Base-by-base conservation (phyloP, 768 basidiomycete species). In the Xerocomus potaroensis region DNA sequence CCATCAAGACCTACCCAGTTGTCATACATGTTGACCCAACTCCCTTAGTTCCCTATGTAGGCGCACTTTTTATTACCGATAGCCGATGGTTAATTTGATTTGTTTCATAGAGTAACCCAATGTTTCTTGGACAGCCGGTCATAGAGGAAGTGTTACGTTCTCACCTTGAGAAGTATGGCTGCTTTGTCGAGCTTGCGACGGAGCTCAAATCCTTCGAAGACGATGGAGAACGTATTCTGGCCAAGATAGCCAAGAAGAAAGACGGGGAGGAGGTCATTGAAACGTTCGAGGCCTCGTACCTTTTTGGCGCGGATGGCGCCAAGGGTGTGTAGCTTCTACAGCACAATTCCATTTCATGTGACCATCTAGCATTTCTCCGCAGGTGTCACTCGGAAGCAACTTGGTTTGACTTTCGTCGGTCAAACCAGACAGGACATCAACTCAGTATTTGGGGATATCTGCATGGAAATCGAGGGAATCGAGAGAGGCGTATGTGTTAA, bases 161-260 rank as follows among this genome's bases (percentile, higher is more conserved):
- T 23, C 58, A 54, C 35, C 47, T 63, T 16, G 54, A 54, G 24
- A 57, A 56, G 8, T 47, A 55, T 8, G 54, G 50, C 0, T 67
- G 65, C 41, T 33, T 32, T 11, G 65, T 78, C 12, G 76, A 80
- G 49, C 44, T 71, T n/a, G 71, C 69, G 14, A 73, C 72, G 1
- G 73, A 75, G 45, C 67, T 80, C 8, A 32, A 57, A n/a, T 71
- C 71, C 0, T 72, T 80, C 35, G 60, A 67, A 41, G 72, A 78
- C 45, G 50, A 54, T 8, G 58, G 61, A 3, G 63, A 67, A 26
- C 49, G 50, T 24, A 71, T 78, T 7, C 50, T 60, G 10, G 75
- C 69, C 6, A 64, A 64, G 11, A 47, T 78, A 5, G 29, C 66
- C 24, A 60, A 64, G 45, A 54, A 10, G 15, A 41, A 30, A n/a